Percentiles rank a stretch among this genome's conserved stretches.
Conservation (phyloP, 2,329 filamentous ascomycete species). For the Fusarium verrucosum region DNA sequence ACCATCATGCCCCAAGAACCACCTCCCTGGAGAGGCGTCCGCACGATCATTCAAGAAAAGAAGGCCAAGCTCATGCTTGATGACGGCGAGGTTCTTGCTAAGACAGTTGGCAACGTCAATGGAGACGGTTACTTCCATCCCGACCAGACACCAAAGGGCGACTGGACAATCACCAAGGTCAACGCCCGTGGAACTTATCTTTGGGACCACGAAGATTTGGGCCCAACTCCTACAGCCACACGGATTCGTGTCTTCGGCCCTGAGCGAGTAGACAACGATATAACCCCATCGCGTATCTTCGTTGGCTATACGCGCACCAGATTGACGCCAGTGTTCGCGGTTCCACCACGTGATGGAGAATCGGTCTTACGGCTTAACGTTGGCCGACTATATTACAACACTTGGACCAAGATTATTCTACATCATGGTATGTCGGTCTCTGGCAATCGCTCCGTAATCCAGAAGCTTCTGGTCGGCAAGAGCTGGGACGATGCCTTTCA, state of each 20-base stretch:
- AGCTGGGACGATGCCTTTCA: background rate
- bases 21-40: fast-evolving
- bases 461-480: background rate
- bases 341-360: too few relatives aligned
- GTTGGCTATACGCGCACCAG: too few relatives aligned
- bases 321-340: too few relatives aligned
- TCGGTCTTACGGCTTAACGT: too few relatives aligned
- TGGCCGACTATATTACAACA: too few relatives aligned
- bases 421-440: background rate
- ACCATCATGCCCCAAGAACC: background rate
- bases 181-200: background rate
- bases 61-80: background rate
- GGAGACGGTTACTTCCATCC: background rate
- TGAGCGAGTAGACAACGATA: too few relatives aligned
- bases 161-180: background rate
- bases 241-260: too few relatives aligned
- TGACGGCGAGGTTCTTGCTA: background rate
- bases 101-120: fast-evolving
- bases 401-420: background rate
- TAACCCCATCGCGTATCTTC: too few relatives aligned
- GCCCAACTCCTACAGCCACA: too few relatives aligned
- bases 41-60: fast-evolving
- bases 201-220: background rate
- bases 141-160: fast-evolving
- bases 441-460: background rate